These are phyloP conservation scores for Gossypium anomalum DNA, from an alignment of 345 rosid genomes.

Conservation along the genomic window DNA sequence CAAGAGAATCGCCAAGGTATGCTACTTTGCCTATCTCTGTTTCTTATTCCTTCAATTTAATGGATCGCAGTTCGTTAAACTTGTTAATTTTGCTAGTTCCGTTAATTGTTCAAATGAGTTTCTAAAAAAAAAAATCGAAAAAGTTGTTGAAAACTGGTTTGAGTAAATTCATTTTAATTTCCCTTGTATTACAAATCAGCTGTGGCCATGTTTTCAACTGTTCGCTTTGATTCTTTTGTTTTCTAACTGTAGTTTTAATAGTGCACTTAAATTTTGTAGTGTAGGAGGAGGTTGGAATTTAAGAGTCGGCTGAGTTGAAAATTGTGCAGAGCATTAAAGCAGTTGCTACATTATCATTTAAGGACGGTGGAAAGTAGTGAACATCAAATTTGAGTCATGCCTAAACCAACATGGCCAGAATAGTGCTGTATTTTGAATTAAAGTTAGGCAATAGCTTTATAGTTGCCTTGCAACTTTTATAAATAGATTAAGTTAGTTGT, in stretches of 20 bases:
- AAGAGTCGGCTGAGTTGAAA: not conserved
- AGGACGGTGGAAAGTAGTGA: not conserved
- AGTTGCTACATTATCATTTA: not conserved
- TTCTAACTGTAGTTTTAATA: not conserved
- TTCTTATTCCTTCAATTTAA: not conserved
- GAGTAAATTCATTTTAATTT: constrained; percentile 6
- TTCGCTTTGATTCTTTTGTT: not conserved
- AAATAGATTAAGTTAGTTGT: not conserved
- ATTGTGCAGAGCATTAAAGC: constrained; percentile 1
- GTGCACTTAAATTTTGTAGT: not conserved
- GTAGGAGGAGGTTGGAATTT: not conserved
- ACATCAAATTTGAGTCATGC: not conserved
- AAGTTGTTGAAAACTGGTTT: not conserved
- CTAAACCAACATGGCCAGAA: not conserved
- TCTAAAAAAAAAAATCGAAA: not conserved
- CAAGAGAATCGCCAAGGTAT: constrained; percentile 83
- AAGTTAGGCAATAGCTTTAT: not conserved
- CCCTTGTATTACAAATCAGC: not conserved
- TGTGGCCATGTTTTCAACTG: not conserved
- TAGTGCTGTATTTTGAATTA: not conserved
- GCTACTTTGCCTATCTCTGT: not conserved
- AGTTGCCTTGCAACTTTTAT: not conserved
- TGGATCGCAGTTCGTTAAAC: not conserved
- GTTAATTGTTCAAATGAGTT: not conserved
- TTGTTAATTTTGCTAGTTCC: not conserved